These are phyloP conservation scores for Cladosporium halotolerans DNA, from an alignment of 2,329 filamentous ascomycete species.

Conservation along the genomic window DNA sequence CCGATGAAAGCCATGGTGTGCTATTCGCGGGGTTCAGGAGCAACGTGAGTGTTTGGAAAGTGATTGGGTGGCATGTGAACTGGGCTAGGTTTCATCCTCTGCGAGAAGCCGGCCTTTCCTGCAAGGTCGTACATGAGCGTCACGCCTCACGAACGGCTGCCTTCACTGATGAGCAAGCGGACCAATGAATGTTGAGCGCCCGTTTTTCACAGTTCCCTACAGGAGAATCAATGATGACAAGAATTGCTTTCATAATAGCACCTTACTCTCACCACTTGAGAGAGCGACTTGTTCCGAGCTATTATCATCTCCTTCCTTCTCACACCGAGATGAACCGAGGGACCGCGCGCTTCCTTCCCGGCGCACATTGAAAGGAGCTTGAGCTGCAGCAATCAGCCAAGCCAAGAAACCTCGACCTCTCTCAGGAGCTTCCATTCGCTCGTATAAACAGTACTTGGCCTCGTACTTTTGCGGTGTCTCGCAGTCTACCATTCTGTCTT, in stretches of 20 bases:
- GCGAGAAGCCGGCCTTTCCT: too few relatives aligned
- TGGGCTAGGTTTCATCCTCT: too few relatives aligned
- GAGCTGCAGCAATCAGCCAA: conserved; percentile 5
- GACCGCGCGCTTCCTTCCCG: not conserved
- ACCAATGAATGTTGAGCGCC: not conserved
- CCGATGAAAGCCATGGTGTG: conserved; percentile 71
- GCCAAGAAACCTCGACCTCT: conserved; percentile 4
- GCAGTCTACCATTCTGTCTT: not conserved
- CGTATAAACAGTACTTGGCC: not conserved
- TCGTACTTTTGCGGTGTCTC: conserved; percentile 29
- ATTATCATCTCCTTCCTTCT: not conserved
- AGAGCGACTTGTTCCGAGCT: not conserved
- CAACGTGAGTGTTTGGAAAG: too few relatives aligned
- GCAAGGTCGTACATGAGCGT: not conserved
- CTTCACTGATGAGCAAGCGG: not conserved
- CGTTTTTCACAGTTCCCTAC: too few relatives aligned
- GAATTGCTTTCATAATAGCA: not conserved
- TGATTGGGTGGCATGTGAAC: too few relatives aligned
- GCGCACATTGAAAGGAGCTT: not conserved
- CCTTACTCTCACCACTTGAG: not conserved
- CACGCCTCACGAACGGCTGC: not conserved
- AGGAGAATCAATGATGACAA: too few relatives aligned
- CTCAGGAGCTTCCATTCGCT: not conserved
- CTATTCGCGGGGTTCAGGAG: too few relatives aligned
- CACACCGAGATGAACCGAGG: too few relatives aligned